phyloP scores from a whole-genome alignment of 345 rosid species.

The Gossypium bickii region DNA sequence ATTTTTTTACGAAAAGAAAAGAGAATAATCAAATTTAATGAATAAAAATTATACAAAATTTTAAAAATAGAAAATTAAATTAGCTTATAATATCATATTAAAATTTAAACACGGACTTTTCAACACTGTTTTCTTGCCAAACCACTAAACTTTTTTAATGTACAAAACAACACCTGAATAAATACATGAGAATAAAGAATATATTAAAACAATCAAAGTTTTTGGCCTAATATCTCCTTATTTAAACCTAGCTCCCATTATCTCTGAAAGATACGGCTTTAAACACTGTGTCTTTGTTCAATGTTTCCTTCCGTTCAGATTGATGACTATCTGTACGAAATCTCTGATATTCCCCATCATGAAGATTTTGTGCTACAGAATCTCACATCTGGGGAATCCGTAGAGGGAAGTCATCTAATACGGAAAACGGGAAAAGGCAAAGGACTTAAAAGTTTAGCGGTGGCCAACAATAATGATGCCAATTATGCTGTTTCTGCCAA shows the following conservation, averaged over 20 bases:
- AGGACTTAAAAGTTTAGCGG: constrained; percentile 9
- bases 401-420: constrained; percentile 9
- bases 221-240: not conserved
- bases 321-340: constrained; percentile 53
- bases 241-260: not conserved
- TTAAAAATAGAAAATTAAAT: no score
- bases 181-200: not conserved
- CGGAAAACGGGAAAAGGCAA: constrained; percentile 11
- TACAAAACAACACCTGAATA: not conserved
- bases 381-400: constrained; percentile 16
- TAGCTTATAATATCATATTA: no score
- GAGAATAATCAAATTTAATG: no score
- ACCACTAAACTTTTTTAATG: no score
- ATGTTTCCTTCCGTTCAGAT: constrained; percentile 59
- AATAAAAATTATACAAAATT: no score
- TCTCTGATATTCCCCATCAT: constrained; percentile 26
- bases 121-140: no score
- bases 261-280: not conserved
- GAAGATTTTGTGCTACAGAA: constrained; percentile 31
- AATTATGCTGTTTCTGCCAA: not conserved
- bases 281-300: not conserved
- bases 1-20: no score
- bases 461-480: not conserved
- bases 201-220: not conserved
- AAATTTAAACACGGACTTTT: no score